Percentiles rank a stretch among this genome's conserved stretches.
These are phyloP conservation scores for Diversispora eburnea DNA, from an alignment of 192 early-diverging fungal species.

Conservation along the genomic window DNA sequence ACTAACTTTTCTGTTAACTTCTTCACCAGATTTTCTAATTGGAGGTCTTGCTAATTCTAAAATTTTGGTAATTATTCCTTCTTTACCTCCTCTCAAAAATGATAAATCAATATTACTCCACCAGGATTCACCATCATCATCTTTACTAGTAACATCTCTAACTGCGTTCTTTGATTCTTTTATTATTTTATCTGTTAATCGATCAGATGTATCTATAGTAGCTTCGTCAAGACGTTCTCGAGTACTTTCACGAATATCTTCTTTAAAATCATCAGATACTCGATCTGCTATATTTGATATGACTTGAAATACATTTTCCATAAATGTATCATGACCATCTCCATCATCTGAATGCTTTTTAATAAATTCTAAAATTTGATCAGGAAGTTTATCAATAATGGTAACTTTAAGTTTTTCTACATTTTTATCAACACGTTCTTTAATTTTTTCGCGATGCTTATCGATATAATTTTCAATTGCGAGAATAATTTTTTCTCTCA, in stretches of 20 bases:
- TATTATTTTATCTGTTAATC: neutral
- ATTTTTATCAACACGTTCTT: neutral
- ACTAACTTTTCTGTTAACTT: conserved; percentile 11
- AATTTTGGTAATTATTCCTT: conserved; percentile 12
- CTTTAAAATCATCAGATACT: conserved; percentile 18
- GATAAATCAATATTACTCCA: conserved; percentile 1
- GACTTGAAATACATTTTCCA: neutral
- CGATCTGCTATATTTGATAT: neutral
- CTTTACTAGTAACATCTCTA: neutral
- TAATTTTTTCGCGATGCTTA: conserved; percentile 12
- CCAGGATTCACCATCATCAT: conserved; percentile 1
- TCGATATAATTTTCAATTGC: conserved; percentile 18
- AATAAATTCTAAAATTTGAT: conserved; percentile 11
- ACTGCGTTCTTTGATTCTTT: conserved; percentile 4
- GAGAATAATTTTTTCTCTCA: neutral
- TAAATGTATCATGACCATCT: conserved; percentile 3
- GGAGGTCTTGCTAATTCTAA: conserved; percentile 16
- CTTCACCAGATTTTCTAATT: neutral
- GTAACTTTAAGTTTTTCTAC: neutral
- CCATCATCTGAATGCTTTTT: conserved; percentile 15
- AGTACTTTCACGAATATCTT: conserved; percentile 1
- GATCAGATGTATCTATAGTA: neutral
- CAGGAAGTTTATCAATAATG: conserved; percentile 10
- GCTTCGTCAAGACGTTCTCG: conserved; percentile 6
- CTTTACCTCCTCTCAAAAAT: conserved; percentile 20